Base-by-base conservation (phyloP, 2,329 filamentous ascomycete genomes). In the Sphaerulina vaccinii region DNA sequence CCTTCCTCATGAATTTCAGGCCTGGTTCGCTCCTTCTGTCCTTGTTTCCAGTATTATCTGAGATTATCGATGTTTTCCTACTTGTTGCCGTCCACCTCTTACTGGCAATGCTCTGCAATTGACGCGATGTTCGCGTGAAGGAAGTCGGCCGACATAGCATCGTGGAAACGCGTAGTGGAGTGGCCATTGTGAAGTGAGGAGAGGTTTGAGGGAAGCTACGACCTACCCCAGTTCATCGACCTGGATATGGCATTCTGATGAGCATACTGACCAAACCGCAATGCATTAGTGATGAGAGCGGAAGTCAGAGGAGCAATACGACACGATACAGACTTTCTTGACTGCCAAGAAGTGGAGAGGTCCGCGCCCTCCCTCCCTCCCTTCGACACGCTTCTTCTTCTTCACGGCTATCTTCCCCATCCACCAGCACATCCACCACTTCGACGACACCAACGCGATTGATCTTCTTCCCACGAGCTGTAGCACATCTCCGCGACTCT, bases 61-160 rank as follows among this genome's bases (percentile, higher is more conserved):
- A 10, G 16, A 6, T 13, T 15, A 29, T n/a, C 6, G 16, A 9
- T 6, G 16, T 19, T 18, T 9, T 5, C 19, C 16, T 18, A n/a
- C 4, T 47, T 11, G 50, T 35, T 13, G 49, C 52, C n/a, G 60
- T 49, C 51, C 55, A 59, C 53, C 59, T 56, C 38, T 36, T 52
- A 11, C 37, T 39, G 37, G 6, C 29, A 11, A 37, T 29, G 23
- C 3, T 32, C 39, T 58, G 55, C 23, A 62, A 27, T 42, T 60
- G 60, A 36, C 49, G 42, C 38, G 58, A 59, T 11, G 50, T 58
- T 32, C 50, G 53, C 27, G 54, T 43, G 51, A 57, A 61, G 3
- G 55, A 55, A 8, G 53, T 42, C 4, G 55, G 19, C 16, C 53
- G 51, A 19, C 37, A 33, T 13, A 56, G 38, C 13, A 52, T 22